phyloP scores from a whole-genome alignment of 306 rosid genomes.

The Sicyos edulis region DNA sequence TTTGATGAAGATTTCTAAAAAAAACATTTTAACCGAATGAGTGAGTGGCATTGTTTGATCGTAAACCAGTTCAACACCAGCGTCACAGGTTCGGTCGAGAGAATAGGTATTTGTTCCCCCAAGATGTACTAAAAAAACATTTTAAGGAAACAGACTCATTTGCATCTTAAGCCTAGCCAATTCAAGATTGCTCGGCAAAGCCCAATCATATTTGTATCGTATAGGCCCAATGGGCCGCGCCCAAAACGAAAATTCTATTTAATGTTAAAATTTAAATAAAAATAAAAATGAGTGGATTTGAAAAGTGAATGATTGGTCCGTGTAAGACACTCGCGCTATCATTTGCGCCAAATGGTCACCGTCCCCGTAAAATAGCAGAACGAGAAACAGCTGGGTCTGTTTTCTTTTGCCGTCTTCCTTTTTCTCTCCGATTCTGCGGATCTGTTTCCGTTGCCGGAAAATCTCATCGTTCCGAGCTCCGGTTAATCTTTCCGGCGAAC shows the following conservation, averaged over 20 bases:
- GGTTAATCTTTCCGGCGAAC: background rate
- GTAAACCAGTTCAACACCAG: too few relatives aligned
- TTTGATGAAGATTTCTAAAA: too few relatives aligned
- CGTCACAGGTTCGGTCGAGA: too few relatives aligned
- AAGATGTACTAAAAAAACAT: too few relatives aligned
- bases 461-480: background rate
- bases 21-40: too few relatives aligned
- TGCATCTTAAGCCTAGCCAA: too few relatives aligned
- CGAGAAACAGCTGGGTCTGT: background rate
- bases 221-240: background rate
- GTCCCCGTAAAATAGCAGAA: background rate
- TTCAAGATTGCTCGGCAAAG: background rate
- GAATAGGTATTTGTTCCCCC: too few relatives aligned
- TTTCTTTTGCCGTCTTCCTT: background rate
- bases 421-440: conserved; percentile 3
- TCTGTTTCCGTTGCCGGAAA: background rate
- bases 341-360: conserved; percentile 18
- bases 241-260: background rate
- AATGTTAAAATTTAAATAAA: background rate
- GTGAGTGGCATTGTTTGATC: too few relatives aligned
- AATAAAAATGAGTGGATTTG: background rate
- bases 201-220: background rate
- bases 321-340: conserved; percentile 2
- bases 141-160: too few relatives aligned
- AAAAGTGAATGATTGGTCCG: background rate